Evolutionary conservation across 495 filamentous ascomycete species (phyloP), one percentile per base, ranked within the genome.

Genomic region (Penicillium odoratum): DNA sequence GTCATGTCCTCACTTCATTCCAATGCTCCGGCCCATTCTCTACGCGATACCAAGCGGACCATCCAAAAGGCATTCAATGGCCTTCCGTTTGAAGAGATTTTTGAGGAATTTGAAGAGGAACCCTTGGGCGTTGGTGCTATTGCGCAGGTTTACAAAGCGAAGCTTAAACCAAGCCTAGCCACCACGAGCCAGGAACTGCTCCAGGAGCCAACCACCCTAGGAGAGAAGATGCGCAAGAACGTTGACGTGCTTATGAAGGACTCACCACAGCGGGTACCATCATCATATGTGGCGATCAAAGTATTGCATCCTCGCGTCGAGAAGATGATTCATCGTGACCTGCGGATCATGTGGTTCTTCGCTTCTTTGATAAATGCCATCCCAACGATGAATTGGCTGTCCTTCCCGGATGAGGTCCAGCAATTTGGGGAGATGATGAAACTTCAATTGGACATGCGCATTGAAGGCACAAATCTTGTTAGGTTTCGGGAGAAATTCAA

Each of bases 401-500:
- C 93, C 3, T 85, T 99, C 34, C 95, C 95, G 1, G 92, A 96
- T 63, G 95, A 99, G 69, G 95, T 97, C 28, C 69, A 78, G 18
- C 92, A 97, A 67, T 99, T 99, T 63, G 93, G 92, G 10, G 88
- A 93, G 66, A 99, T 99, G 95, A 99, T 99, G 95, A 87, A 88
- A 62, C 77, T 98, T 18, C 95, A 99, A 58, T 78, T 99, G 13
- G 95, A 99, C 74, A 78, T 99, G 15, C 88, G 95, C 36, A 99
- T 99, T 54, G 95, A 99, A 66, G 86, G 91, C 2, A 85, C 92
- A 7, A 99, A 99, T 60, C 78, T 99, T 5, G 84, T 85, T 15
- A 85, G 86, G 26, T 99, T 99, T 77, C 88, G 95, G 53, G 85
- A 86, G 56, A 91, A 97, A 60, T 99, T 99, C 80, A 89, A 86